Percentiles rank a stretch among this genome's conserved stretches.
phyloP scores from a whole-genome alignment of 805 yeast species.

The Grigorovia humatica region DNA sequence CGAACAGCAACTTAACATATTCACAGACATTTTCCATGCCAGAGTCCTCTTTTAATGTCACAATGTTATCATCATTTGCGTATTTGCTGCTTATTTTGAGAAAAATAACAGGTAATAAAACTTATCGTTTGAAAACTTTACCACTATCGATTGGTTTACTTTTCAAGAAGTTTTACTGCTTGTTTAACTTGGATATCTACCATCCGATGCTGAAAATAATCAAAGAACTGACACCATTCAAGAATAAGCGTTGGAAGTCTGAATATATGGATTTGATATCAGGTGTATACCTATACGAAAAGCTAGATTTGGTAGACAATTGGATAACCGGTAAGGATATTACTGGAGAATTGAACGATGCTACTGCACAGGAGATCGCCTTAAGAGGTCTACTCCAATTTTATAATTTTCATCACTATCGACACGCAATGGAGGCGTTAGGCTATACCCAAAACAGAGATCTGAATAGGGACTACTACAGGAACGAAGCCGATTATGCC shows the following conservation, averaged over 20 bases:
- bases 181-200: constrained; percentile 55
- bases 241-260: constrained; percentile 89
- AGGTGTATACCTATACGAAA: constrained; percentile 68
- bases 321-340: constrained; percentile 83
- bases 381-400: constrained; percentile 67
- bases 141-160: constrained; percentile 26
- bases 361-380: constrained; percentile 80
- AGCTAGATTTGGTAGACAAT: constrained; percentile 62
- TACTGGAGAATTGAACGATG: constrained; percentile 61
- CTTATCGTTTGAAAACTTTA: constrained; percentile 45
- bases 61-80: constrained; percentile 14
- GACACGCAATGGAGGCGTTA: constrained; percentile 39
- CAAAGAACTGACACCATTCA: constrained; percentile 76
- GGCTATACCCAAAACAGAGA: constrained; percentile 34
- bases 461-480: not conserved
- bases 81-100: constrained; percentile 40
- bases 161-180: constrained; percentile 34
- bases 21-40: not conserved
- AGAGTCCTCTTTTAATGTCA: constrained; percentile 1
- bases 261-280: constrained; percentile 90
- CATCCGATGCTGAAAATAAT: constrained; percentile 62
- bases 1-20: constrained; percentile 11
- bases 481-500: not conserved
- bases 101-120: constrained; percentile 51
- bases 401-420: constrained; percentile 56